Evolutionary conservation across 192 early-diverging fungal species (phyloP), one percentile per base, ranked within the genome.

Genomic region (Radiomyces spectabilis): DNA sequence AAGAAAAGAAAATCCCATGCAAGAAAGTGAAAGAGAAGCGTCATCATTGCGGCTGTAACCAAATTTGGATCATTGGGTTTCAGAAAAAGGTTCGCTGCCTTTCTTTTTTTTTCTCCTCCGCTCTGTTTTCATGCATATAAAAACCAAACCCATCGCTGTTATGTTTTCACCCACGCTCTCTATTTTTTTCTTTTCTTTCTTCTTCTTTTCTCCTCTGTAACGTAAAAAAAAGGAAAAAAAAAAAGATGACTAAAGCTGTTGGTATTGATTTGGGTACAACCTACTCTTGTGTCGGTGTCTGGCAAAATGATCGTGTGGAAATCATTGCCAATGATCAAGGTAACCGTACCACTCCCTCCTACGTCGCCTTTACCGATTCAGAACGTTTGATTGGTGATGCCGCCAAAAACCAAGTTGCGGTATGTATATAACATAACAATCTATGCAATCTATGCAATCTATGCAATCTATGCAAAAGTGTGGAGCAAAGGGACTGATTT

Each of bases 311-410:
- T 42, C 66, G 69, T 21, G 89, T 92, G 47, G 91, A 97, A 74
- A 92, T 97, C 61, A 92, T 94, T 66, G 90, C 91, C 76, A 97
- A 97, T 77, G 95, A 97, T 73, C 95, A 97, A 77, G 95, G 93
- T 67, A 93, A 95, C 84, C 89, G 93, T 59, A 95, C 89, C 35
- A 97, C 92, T 33, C 93, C 95, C 13, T 93, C 92, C 38, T 97
- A 93, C 66, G 94, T 97, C 47, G 92, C 76, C 42, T 97, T 97
- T 75, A 91, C 89, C 39, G 93, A 93, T 76, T 63, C 81, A 27
- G 93, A 95, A 84, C 95, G 95, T 74, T 83, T 97, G 55, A 94
- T 97, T 65, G 95, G 93, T 67, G 93, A 97, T 75, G 91, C 93
- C 45, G 93, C 95, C 69, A 95, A 95, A 83, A 97, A 95, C 76